phyloP scores from a whole-genome alignment of 176 grass and related monocot species.

The Musa beccarii region DNA sequence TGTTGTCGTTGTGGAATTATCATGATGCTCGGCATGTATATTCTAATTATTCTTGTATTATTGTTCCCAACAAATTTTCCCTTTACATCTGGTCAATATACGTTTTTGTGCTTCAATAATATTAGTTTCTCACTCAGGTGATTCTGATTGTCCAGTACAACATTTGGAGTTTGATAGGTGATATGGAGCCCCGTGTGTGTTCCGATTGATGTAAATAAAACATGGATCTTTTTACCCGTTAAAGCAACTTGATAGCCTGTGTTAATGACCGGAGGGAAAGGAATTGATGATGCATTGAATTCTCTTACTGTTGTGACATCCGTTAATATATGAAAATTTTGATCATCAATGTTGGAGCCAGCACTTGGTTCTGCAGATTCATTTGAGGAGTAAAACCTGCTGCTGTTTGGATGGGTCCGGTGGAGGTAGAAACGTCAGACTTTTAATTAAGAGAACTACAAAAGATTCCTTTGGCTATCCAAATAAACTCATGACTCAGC shows the following conservation, averaged over 20 bases:
- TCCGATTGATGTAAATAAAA: too few relatives aligned
- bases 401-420: too few relatives aligned
- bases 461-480: too few relatives aligned
- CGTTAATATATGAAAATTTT: not conserved
- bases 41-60: not conserved
- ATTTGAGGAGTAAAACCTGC: too few relatives aligned
- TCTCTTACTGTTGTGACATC: not conserved
- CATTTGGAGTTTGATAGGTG: not conserved
- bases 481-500: too few relatives aligned
- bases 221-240: not conserved
- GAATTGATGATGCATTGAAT: not conserved
- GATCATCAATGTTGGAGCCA: too few relatives aligned
- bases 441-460: too few relatives aligned
- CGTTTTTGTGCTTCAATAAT: not conserved
- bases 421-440: too few relatives aligned
- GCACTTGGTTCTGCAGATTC: too few relatives aligned
- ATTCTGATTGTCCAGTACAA: not conserved
- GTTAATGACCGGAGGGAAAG: not conserved
- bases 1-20: too few relatives aligned
- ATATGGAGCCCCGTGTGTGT: not conserved
- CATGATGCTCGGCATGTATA: not conserved
- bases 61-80: not conserved
- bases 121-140: not conserved
- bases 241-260: not conserved
- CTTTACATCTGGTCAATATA: not conserved